Base-by-base conservation (phyloP, 2,329 filamentous ascomycete species). In the Balansia obtecta region DNA sequence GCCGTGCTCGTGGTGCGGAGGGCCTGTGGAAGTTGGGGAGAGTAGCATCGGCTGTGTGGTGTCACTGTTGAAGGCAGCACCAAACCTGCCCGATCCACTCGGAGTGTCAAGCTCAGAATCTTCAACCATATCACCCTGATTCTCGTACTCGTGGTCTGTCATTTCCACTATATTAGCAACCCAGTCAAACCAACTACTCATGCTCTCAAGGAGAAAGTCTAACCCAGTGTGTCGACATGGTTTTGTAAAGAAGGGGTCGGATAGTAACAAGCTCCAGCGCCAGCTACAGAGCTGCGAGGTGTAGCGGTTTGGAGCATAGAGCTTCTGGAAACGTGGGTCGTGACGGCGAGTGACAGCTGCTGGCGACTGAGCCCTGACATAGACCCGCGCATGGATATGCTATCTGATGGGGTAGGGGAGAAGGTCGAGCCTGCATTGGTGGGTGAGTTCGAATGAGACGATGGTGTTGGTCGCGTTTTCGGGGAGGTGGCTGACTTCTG, bases 81-180 rank as follows among this genome's bases (percentile, higher is more conserved):
- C 71, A 59, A 86, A 91, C 9, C 83, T 78, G 13, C 80, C 80
- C 43, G 82, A 77, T 41, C 81, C 82, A 50, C 65, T 70, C 2
- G 84, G 77, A 11, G 82, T 80, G 54, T 88, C 83, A 56, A 82
- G 79, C 59, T 86, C 83, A 57, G 82, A 72, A 54, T 94, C 87
- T 61, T 96, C 90, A 66, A 94, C 82, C 76, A 95, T 86, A 61
- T 91, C 88, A 66, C 80, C 80, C 70, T 88, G 86, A 50, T 88
- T 85, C 66, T 96, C 90, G 71, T 96, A 97, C 74, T 97, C 91
- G 77, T 95, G 89, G 73, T 97, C 91, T 96, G 73, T 74, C 11
- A 43, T 16, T 16, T 11, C 5, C 81, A 68, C 86, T 73, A 84
- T 76, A 72, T 75, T 82, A 80, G 76, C 75, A 82, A 75, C 45